Conservation (phyloP, 2,329 filamentous ascomycete genomes). For the Dothiorella sarmentorum region DNA sequence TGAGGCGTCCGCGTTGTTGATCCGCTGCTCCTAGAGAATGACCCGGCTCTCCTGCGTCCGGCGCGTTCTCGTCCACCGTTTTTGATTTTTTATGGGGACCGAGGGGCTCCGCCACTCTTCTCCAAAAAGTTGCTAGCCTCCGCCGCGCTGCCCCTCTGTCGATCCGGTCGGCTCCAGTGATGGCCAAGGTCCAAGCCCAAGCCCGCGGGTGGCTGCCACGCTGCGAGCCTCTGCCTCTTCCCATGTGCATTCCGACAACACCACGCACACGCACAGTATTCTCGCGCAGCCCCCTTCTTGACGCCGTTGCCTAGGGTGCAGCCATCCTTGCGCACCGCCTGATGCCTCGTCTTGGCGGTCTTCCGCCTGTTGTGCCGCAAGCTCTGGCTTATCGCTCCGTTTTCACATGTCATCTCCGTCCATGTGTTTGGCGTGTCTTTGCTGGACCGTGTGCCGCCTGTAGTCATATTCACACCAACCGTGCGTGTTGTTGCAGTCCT, state of each 20-base stretch:
- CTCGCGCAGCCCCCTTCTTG: not conserved
- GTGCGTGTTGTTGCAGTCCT: not conserved
- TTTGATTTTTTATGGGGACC: constrained; percentile 14
- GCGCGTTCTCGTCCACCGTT: constrained; percentile 12
- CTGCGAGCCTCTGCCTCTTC: constrained; percentile 4
- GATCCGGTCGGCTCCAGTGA: constrained; percentile 8
- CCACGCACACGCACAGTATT: constrained; percentile 9
- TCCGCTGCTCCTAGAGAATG: constrained; percentile 9
- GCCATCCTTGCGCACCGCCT: not conserved
- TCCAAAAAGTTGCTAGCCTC: constrained; percentile 1
- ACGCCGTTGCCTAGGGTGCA: constrained; percentile 11
- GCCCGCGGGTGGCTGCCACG: not conserved
- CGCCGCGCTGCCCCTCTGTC: constrained; percentile 15
- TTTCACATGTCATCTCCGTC: constrained; percentile 5
- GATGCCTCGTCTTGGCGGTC: constrained; percentile 6
- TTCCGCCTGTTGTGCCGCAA: not conserved
- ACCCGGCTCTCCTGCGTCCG: not conserved
- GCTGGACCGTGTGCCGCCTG: not conserved
- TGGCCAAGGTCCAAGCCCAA: not conserved
- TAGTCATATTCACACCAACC: constrained; percentile 12
- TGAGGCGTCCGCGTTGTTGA: not conserved
- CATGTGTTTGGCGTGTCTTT: not conserved
- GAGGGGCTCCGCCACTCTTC: constrained; percentile 11
- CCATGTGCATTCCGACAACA: not conserved
- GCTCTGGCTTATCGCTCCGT: not conserved